Evolutionary conservation across 371 early-diverging fungal genomes (phyloP).

Genomic region (Gilbertella persicaria): DNA sequence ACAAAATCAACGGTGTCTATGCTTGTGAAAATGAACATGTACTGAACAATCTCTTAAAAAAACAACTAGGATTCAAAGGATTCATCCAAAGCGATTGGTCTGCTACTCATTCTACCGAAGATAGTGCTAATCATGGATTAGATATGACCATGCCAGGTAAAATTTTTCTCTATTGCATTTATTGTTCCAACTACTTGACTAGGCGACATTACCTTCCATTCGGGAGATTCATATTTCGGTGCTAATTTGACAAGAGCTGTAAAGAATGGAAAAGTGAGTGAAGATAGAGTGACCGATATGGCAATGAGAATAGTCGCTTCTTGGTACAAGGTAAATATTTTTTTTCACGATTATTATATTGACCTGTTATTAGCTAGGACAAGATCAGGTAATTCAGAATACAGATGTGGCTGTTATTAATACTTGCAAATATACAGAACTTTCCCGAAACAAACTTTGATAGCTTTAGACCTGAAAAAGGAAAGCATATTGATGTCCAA

Average conservation of each 20-base stretch:
- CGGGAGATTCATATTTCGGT: slow-evolving; percentile 40
- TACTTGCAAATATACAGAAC: slow-evolving; percentile 4
- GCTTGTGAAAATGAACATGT: slow-evolving; percentile 53
- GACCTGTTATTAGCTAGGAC: slow-evolving; percentile 16
- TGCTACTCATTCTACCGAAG: slow-evolving; percentile 36
- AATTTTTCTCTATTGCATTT: not conserved
- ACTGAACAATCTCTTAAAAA: slow-evolving; percentile 47
- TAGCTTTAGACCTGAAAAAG: slow-evolving; percentile 26
- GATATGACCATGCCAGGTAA: slow-evolving; percentile 67
- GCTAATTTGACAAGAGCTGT: slow-evolving; percentile 38
- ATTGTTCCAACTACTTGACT: not conserved
- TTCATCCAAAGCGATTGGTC: slow-evolving; percentile 45
- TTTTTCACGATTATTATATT: slow-evolving; percentile 2
- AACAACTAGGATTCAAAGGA: slow-evolving; percentile 48
- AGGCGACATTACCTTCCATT: slow-evolving; percentile 40
- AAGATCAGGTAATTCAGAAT: slow-evolving; percentile 29
- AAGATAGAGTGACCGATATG: slow-evolving; percentile 55
- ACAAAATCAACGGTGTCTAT: slow-evolving; percentile 48
- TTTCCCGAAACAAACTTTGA: slow-evolving; percentile 47
- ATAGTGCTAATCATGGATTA: slow-evolving; percentile 48
- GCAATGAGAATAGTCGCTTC: slow-evolving; percentile 58
- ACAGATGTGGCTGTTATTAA: too few species aligned
- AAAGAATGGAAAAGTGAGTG: slow-evolving; percentile 27
- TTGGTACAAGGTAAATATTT: slow-evolving; percentile 47
- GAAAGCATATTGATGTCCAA: slow-evolving; percentile 39